phyloP scores from a whole-genome alignment of 2,329 filamentous ascomycete genomes.

The Gaeumannomyces sp. region DNA sequence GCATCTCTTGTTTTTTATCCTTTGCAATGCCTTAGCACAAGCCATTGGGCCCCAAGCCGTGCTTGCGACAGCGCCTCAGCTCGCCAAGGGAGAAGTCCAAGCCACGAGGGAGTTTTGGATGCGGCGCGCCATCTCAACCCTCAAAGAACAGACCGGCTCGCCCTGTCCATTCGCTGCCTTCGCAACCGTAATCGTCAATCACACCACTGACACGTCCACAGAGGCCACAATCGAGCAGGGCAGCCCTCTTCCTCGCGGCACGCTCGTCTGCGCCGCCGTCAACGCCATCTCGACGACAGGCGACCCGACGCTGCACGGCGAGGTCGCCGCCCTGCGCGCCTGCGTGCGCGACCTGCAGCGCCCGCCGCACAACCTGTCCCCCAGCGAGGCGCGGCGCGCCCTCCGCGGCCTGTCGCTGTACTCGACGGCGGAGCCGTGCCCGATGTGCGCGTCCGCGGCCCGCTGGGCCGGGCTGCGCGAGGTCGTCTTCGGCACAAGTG shows the following conservation, averaged over 20 bases:
- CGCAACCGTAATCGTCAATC: slow-evolving; percentile 49
- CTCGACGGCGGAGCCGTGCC: slow-evolving; percentile 51
- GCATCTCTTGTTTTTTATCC: background rate
- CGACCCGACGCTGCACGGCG: slow-evolving; percentile 49
- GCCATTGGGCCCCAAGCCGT: background rate
- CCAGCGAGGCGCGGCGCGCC: slow-evolving; percentile 34
- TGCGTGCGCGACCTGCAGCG: slow-evolving; percentile 43
- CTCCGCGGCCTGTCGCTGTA: slow-evolving; percentile 44
- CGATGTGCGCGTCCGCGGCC: slow-evolving; percentile 52
- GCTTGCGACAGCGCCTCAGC: background rate
- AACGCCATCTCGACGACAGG: slow-evolving; percentile 38
- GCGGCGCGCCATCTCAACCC: slow-evolving; percentile 39
- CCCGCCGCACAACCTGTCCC: slow-evolving; percentile 35
- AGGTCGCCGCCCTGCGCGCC: slow-evolving; percentile 49
- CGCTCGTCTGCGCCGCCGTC: slow-evolving; percentile 43
- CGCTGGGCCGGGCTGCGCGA: slow-evolving; percentile 50
- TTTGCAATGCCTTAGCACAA: background rate
- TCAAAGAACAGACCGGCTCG: slow-evolving; percentile 23
- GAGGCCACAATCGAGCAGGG: background rate
- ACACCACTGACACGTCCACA: slow-evolving; percentile 31
- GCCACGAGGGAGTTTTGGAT: slow-evolving; percentile 37
- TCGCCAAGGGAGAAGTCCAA: background rate
- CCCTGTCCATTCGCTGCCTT: slow-evolving; percentile 50
- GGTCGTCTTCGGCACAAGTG: slow-evolving; percentile 47
- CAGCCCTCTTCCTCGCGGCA: slow-evolving; percentile 24